These are phyloP conservation scores for Agrocybe praecox DNA, from an alignment of 768 basidiomycete species.

Conservation along the genomic window DNA sequence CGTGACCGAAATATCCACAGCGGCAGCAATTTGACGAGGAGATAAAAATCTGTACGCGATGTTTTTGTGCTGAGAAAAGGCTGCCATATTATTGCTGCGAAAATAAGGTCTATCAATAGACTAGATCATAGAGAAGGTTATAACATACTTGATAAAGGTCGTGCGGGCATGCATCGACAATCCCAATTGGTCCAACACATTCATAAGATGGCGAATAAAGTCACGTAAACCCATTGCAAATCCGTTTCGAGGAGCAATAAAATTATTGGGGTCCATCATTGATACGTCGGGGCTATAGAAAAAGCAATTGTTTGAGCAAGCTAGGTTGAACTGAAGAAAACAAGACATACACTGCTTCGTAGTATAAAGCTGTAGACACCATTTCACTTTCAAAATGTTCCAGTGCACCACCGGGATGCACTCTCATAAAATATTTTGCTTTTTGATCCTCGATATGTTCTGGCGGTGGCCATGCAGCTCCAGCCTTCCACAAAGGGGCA, in stretches of 20 bases:
- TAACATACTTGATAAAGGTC: conserved; percentile 73
- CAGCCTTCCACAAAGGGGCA: conserved; percentile 74
- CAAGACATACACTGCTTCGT: conserved; percentile 75
- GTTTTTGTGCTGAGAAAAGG: conserved; percentile 79
- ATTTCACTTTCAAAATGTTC: conserved; percentile 87
- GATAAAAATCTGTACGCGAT: conserved; percentile 90
- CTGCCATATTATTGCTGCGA: conserved; percentile 71
- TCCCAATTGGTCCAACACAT: conserved; percentile 83
- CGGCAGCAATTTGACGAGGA: conserved; percentile 77
- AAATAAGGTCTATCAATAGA: neutral
- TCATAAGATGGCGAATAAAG: conserved; percentile 79
- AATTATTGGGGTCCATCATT: conserved; percentile 78
- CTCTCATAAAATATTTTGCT: conserved; percentile 81
- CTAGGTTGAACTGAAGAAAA: neutral
- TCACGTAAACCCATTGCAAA: conserved; percentile 84
- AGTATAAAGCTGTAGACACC: conserved; percentile 80
- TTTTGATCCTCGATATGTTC: conserved; percentile 69
- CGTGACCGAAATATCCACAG: conserved; percentile 87
- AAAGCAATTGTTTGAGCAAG: conserved; percentile 5
- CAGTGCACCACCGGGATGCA: conserved; percentile 82
- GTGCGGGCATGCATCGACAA: conserved; percentile 84
- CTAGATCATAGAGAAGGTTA: neutral
- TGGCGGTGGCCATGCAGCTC: conserved; percentile 77
- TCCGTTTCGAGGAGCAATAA: conserved; percentile 80
- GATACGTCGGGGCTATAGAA: conserved; percentile 69